These are phyloP conservation scores for Myxozyma sirexii DNA, from an alignment of 805 yeast genomes.

Conservation along the genomic window DNA sequence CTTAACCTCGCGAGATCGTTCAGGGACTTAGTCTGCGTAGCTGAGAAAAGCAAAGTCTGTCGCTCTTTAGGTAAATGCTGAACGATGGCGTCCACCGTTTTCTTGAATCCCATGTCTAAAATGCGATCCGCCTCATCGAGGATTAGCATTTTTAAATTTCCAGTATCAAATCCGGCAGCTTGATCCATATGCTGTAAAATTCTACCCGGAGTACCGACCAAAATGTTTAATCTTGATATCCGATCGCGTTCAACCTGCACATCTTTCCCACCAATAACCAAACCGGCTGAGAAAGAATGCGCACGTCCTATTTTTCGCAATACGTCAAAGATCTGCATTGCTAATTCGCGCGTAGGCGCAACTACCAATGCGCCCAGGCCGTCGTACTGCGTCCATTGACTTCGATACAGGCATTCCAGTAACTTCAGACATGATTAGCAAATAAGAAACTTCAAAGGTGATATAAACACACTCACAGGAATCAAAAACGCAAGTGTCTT, in stretches of 20 bases:
- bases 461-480: conserved; percentile 55
- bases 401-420: conserved; percentile 55
- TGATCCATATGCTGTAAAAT: conserved; percentile 89
- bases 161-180: conserved; percentile 73
- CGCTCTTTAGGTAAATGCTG: conserved; percentile 76
- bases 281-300: conserved; percentile 79
- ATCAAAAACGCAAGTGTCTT: conserved; percentile 84
- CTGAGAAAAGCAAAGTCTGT: conserved; percentile 83
- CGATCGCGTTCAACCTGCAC: conserved; percentile 79
- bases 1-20: conserved; percentile 81
- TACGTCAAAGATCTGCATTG: conserved; percentile 88
- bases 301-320: conserved; percentile 76
- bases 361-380: conserved; percentile 87
- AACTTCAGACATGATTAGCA: no score
- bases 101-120: conserved; percentile 89
- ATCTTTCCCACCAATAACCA: conserved; percentile 93
- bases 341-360: conserved; percentile 91
- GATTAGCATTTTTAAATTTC: conserved; percentile 75
- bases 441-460: no score
- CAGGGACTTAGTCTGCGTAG: conserved; percentile 84
- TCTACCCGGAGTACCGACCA: conserved; percentile 92
- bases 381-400: conserved; percentile 77
- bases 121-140: conserved; percentile 93
- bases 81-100: conserved; percentile 77
- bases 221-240: conserved; percentile 73